A percentile compares a stretch with the other conserved stretches of the same genome.
Evolutionary conservation across 2,329 filamentous ascomycete species (phyloP).

Genomic region (Coniochaeta ligniaria): DNA sequence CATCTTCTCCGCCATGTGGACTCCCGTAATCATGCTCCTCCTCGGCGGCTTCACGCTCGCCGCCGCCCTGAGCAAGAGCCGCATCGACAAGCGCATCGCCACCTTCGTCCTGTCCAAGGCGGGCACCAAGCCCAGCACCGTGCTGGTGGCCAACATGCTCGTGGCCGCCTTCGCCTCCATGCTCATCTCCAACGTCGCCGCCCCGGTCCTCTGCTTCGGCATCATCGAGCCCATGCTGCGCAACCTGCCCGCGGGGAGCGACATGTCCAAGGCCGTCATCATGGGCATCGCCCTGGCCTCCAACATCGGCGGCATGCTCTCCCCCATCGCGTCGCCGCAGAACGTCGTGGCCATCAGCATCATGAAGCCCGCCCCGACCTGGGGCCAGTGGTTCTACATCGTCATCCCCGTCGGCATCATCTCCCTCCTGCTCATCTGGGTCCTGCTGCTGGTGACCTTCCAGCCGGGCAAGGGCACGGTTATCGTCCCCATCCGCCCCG

Average conservation of each 20-base stretch:
- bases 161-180: conserved; percentile 96
- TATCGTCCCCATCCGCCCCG: conserved; percentile 83
- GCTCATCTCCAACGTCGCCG: conserved; percentile 98
- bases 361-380: conserved; percentile 86
- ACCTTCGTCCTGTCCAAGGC: conserved; percentile 95
- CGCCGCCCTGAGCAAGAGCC: conserved; percentile 91
- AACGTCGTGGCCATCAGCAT: conserved; percentile 96
- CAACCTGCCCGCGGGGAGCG: conserved; percentile 81
- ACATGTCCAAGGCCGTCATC: conserved; percentile 92
- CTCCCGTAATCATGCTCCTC: conserved; percentile 95
- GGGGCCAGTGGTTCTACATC: conserved; percentile 97
- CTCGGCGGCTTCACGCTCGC: conserved; percentile 95
- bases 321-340: conserved; percentile 93
- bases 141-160: conserved; percentile 96
- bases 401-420: conserved; percentile 87
- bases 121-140: conserved; percentile 80
- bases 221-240: conserved; percentile 97
- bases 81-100: conserved; percentile 94
- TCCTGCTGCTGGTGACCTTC: conserved; percentile 78
- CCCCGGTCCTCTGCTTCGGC: conserved; percentile 92
- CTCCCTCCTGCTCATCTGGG: conserved; percentile 83
- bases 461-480: conserved; percentile 76
- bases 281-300: conserved; percentile 91
- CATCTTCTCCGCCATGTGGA: conserved; percentile 97
- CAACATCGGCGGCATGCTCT: conserved; percentile 94